Evolutionary conservation across 2,329 filamentous ascomycete species (phyloP), one percentile per base, ranked within the genome.

Genomic region (Epichloe elymi): DNA sequence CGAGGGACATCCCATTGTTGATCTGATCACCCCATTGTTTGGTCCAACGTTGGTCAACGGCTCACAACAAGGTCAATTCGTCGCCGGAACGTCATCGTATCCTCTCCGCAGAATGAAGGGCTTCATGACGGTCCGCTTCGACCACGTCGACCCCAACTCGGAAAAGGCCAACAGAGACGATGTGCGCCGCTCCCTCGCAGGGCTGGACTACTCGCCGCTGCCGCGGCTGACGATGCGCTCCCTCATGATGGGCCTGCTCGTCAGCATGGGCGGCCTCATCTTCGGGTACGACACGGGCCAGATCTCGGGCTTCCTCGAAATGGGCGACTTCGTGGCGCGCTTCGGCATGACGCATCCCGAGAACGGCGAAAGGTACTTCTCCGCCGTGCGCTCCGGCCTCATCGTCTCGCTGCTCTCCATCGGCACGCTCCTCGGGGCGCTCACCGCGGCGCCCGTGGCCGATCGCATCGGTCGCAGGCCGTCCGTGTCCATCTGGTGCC

Each of bases 391-490:
- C 37, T 76, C 75, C 41, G 79, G 79, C 30, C 73, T 79, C 10
- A 79, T 83, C 36, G 78, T 82, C 48, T 76, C 67, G 43, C 68
- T 82, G 7, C 68, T 79, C 11, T 78, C 75, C 15, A 79, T 81
- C 51, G 79, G 79, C 43, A 80, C 78, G 1, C 69, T 84, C 4
- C 65, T 83, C 41, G 81, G 81, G 23, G 79, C 80, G 6, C 65
- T 85, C 0, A 58, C 71, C 26, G 75, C 74, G n/a, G 80, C 80
- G 0, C 79, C 78, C 3, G 67, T 86, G 12, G 78, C 82, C n/a
- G 82, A 86, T 59, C 71, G 67, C 15, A 71, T 86, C 48, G 83
- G 83, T 19, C 78, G 83, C 46, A 75, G 77, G 43, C 69, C 74
- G 44, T 80, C 79, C 36, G 85, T 87, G 52, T 76, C 77, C 2